These are phyloP conservation scores for Fusarium sp. DNA, from an alignment of 2,329 filamentous ascomycete genomes.

Conservation along the genomic window DNA sequence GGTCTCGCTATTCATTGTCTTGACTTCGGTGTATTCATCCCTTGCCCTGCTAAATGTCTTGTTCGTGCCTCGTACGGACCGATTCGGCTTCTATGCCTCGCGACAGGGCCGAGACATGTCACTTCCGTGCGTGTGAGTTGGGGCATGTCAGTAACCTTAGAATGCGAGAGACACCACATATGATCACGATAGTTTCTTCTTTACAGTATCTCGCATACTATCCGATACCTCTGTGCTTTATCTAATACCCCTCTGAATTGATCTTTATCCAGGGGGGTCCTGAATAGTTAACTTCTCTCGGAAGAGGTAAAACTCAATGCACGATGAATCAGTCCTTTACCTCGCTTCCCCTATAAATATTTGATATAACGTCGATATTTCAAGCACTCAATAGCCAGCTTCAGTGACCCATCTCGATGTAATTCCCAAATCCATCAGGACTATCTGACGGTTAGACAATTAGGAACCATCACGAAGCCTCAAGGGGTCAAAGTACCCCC, in stretches of 20 bases:
- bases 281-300: neutral
- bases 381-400: neutral
- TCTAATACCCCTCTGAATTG: neutral
- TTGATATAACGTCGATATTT: neutral
- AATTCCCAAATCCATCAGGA: neutral
- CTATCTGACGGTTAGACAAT: neutral
- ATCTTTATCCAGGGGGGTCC: neutral
- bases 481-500: neutral
- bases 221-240: neutral
- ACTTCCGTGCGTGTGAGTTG: neutral
- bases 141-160: neutral
- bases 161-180: neutral
- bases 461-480: neutral
- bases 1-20: neutral
- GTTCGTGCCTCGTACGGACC: neutral
- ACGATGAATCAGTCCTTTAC: neutral
- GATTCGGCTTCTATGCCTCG: neutral
- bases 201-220: neutral
- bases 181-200: neutral
- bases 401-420: neutral
- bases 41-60: neutral
- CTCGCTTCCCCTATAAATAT: neutral
- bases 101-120: neutral
- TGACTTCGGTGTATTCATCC: neutral
- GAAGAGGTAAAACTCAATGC: neutral